A percentile compares a stretch with the other conserved stretches of the same genome.
Evolutionary conservation across 768 basidiomycete genomes (phyloP).

Genomic region (Suillus subalutaceus): DNA sequence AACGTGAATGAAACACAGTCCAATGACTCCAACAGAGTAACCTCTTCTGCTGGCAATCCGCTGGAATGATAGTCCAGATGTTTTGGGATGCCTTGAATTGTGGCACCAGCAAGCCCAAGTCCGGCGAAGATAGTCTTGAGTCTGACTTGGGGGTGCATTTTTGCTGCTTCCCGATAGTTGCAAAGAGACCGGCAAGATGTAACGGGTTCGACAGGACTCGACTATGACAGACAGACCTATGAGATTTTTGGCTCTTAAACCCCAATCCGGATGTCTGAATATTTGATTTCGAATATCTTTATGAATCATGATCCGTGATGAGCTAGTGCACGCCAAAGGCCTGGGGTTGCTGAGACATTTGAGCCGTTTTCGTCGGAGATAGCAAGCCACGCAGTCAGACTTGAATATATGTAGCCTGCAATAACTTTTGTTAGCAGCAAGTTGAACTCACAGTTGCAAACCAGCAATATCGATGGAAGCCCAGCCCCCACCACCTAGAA

Average conservation of each 20-base stretch:
- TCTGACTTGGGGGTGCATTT: not conserved
- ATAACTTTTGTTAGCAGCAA: not conserved
- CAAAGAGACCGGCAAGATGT: no score
- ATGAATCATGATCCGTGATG: not conserved
- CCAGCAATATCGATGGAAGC: not conserved
- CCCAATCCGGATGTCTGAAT: not conserved
- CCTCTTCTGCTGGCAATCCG: not conserved
- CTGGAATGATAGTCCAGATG: not conserved
- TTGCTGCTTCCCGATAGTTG: not conserved
- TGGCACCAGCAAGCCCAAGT: not conserved
- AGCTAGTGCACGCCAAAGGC: not conserved
- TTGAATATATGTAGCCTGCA: not conserved
- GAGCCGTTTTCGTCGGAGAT: not conserved
- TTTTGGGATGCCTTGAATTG: not conserved
- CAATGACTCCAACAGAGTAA: not conserved
- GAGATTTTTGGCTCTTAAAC: not conserved
- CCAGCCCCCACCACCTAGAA: conserved; percentile 19
- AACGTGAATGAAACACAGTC: not conserved
- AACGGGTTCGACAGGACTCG: not conserved
- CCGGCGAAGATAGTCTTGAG: not conserved
- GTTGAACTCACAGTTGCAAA: no score
- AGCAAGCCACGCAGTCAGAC: not conserved
- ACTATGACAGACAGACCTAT: not conserved
- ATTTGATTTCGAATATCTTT: not conserved
- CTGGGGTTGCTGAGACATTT: not conserved